phyloP scores from a whole-genome alignment of 805 yeast species.

The Saccharomycopsis oosterbeekiorum region DNA sequence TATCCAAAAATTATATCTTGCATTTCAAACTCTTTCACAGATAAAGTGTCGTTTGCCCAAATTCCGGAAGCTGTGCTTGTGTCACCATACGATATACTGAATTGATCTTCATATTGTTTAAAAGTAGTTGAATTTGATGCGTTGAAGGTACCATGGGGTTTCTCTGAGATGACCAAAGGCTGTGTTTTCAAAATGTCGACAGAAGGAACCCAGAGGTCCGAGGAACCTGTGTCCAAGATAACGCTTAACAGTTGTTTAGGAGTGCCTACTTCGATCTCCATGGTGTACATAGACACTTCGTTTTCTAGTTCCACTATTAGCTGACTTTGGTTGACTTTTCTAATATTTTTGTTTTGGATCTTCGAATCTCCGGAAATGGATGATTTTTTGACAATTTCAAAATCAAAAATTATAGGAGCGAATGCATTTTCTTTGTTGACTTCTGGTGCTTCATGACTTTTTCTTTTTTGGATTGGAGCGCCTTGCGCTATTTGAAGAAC shows the following conservation, averaged over 20 bases:
- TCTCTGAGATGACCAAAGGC: conserved; percentile 38
- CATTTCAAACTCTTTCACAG: conserved; percentile 39
- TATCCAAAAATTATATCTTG: conserved; percentile 58
- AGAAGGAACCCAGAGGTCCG: conserved; percentile 92
- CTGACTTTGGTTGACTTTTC: not conserved
- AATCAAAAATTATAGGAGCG: not conserved
- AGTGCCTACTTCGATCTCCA: conserved; percentile 84
- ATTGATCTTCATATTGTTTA: conserved; percentile 25
- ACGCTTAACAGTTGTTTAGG: conserved; percentile 92
- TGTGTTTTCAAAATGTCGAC: conserved; percentile 18
- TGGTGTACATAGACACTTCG: conserved; percentile 42
- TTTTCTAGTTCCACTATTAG: conserved; percentile 9
- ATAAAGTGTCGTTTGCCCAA: conserved; percentile 58
- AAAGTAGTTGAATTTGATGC: conserved; percentile 27
- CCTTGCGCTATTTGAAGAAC: not conserved
- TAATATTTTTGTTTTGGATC: conserved; percentile 2
- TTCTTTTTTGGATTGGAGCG: not conserved
- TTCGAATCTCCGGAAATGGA: not conserved
- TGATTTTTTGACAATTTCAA: not conserved
- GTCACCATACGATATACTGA: conserved; percentile 38
- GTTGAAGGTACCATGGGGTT: conserved; percentile 30
- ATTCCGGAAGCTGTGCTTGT: conserved; percentile 38
- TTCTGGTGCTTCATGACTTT: not conserved
- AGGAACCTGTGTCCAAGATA: conserved; percentile 89
- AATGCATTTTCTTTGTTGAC: not conserved